Evolutionary conservation across 805 yeast genomes (phyloP).

Genomic region (Henningerozyma blattae): DNA sequence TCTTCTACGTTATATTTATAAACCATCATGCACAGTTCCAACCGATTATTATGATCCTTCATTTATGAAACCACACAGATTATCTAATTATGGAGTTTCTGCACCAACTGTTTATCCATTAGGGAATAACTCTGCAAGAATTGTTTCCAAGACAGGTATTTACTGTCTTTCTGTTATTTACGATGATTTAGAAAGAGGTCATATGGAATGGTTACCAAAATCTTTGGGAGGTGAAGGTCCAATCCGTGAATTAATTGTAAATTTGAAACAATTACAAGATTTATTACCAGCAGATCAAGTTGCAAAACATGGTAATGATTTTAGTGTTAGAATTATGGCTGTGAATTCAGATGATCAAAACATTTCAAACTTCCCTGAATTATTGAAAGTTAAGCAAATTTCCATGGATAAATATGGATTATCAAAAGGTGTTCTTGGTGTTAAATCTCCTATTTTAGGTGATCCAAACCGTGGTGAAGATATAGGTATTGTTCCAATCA

Average conservation of each 20-base stretch:
- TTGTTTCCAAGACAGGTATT: conserved; percentile 53
- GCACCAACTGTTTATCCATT: conserved; percentile 36
- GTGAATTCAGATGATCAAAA: conserved; percentile 46
- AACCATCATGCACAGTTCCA: conserved; percentile 69
- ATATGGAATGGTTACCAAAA: conserved; percentile 47
- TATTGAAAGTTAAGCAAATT: conserved; percentile 9
- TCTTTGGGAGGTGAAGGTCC: conserved; percentile 50
- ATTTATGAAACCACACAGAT: conserved; percentile 23
- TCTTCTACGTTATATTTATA: conserved; percentile 62
- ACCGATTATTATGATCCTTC: conserved; percentile 44
- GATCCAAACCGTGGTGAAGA: conserved; percentile 17
- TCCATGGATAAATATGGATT: conserved; percentile 21
- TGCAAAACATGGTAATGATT: conserved; percentile 19
- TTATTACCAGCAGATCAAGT: conserved; percentile 21
- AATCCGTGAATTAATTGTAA: conserved; percentile 37
- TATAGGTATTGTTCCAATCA: conserved; percentile 18
- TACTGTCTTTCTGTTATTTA: conserved; percentile 59
- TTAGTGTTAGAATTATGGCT: conserved; percentile 39
- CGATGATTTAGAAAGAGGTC: conserved; percentile 41
- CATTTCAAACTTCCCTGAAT: conserved; percentile 36
- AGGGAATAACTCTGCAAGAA: conserved; percentile 31
- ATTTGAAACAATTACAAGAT: conserved; percentile 33
- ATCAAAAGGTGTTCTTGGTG: conserved; percentile 11
- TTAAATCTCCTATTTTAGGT: conserved; percentile 21
- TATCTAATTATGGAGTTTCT: conserved; percentile 11